Evolutionary conservation across 2,329 filamentous ascomycete species (phyloP), one percentile per base, ranked within the genome.

Genomic region (Colletotrichum nymphaeae): DNA sequence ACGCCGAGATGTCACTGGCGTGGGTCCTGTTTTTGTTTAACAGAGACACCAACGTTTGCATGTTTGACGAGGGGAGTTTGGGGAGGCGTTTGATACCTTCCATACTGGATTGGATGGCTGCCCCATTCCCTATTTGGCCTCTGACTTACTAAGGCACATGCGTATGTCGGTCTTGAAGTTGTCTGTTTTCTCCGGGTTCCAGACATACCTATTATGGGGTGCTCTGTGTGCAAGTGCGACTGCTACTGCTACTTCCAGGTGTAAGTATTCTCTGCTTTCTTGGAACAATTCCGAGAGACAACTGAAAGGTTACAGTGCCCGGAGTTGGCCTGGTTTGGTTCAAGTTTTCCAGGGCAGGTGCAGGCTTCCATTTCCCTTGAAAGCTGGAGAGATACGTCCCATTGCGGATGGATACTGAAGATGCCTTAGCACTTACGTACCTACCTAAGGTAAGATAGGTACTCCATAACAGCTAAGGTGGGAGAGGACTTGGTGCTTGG

Each of bases 1-100:
- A 49, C 52, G 63, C 30, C 49, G 63, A 60, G 57, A 42, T 60
- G 30, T 42, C 57, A 60, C 32, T 37, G 57, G 30, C 55, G 55
- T 57, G 55, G 32, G 52, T n/a, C 49, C 53, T 24, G 62, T 63
- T 63, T 63, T 46, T 53, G 46, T 63, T 55, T 53, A 53, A 53
- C 28, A 63, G 46, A 52, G 14, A 35, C 46, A 53, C 60, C 60
- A 63, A 53, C 19, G 60, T 53, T 63, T 63, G 28, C 24, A 28
- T 24, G 32, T 65, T 56, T 37, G 63, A 55, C 26, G 63, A 52
- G 11, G 46, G 12, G 19, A 55, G 52, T 26, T 49, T 24, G 26
- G 42, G 26, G 60, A 6, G 11, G 46, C 28, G 37, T 62, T 49
- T 49, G 60, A 53, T 9, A 53, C 28, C 24, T 62, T 49, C 28